Conservation (phyloP, 108 stramenopile species). For the Bacterosira constricta region DNA sequence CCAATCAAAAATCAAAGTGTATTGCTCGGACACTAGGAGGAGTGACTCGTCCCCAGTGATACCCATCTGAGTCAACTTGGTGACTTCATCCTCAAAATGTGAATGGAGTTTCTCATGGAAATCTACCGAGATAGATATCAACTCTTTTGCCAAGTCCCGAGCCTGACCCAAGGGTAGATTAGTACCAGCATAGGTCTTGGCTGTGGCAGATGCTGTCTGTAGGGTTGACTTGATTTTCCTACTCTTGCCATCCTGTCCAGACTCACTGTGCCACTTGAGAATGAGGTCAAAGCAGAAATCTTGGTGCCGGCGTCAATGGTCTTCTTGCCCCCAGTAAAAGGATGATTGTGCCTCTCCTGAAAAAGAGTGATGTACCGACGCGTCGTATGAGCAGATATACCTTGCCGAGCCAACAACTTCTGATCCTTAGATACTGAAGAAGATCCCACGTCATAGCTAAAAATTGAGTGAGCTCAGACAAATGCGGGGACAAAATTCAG, state of each 20-base stretch:
- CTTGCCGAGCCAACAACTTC: too few relatives aligned
- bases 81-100: neutral
- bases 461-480: too few relatives aligned
- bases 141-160: neutral
- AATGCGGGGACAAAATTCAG: too few relatives aligned
- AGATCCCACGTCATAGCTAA: too few relatives aligned
- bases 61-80: neutral
- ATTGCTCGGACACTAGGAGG: neutral
- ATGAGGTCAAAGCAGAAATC: neutral
- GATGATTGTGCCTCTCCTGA: too few relatives aligned
- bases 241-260: neutral
- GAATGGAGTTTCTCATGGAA: neutral
- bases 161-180: neutral
- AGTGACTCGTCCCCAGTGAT: neutral
- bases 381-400: too few relatives aligned
- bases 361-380: too few relatives aligned
- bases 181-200: neutral
- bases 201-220: neutral
- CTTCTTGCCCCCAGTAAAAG: too few relatives aligned
- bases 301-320: neutral
- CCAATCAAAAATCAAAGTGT: neutral
- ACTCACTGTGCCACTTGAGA: neutral
- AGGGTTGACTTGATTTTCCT: neutral
- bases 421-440: too few relatives aligned
- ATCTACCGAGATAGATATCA: neutral